Base-by-base conservation (phyloP, 495 filamentous ascomycete genomes). In the Patellaria atrata region DNA sequence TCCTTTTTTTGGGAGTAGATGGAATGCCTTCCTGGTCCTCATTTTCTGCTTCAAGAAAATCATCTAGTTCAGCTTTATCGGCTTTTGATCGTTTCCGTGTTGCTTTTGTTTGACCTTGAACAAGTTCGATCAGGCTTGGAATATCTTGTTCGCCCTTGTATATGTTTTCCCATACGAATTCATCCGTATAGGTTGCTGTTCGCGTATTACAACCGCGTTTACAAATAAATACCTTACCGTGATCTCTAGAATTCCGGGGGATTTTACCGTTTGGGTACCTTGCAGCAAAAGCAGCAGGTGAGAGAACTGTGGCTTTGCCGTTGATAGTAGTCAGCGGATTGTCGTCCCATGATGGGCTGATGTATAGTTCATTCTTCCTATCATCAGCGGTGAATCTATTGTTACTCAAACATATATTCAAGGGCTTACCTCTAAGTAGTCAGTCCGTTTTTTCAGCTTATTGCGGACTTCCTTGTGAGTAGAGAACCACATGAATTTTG, bases 261-360 rank as follows among this genome's bases (percentile, higher is more conserved):
- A 92, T 65, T 36, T 69, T 74, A 30, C 91, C 87, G 28, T 52
- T 69, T 2, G 89, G 85, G 51, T 86, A 91, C 45, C 62, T 62
- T 13, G 65, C 56, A 10, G 58, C 58, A 47, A 84, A 94, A 0
- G 59, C 55, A 13, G 68, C 60, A 24, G 64, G 65, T 0, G 89
- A 94, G 59, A 93, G 62, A 11, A 99, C 66, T 4, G 50, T 68
- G 1, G 82, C 89, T 40, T 77, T 86, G 29, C 86, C 91, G 51
- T 86, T 92, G 54, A 96, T 89, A 0, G 84, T 87, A 1, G 67
- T 68, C n/a, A 99, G 59, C 14, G 87, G 69, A 45, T 94, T 93
- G 25, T 71, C 53, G 45, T 99, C 91, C 53, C 76, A 86, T 11
- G 75, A 70, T 0, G 80, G 67, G 0, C 86, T 91, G 26, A 96